phyloP scores from a whole-genome alignment of 345 rosid species.

The Turritis glabra region DNA sequence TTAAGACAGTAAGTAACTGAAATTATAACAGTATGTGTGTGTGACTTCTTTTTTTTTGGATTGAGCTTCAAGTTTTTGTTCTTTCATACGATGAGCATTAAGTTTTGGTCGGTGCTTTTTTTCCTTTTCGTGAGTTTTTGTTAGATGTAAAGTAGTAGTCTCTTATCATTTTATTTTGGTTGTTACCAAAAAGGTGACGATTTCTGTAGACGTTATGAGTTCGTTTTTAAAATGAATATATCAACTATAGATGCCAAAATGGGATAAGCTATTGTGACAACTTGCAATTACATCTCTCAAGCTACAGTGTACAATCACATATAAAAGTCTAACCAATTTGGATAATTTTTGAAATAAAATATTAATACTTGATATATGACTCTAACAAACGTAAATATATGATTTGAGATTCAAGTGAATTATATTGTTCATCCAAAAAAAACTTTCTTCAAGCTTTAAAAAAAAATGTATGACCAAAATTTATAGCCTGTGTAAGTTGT shows the following conservation, averaged over 20 bases:
- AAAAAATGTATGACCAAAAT: too few relatives aligned
- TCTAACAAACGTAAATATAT: too few relatives aligned
- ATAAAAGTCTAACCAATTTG: not conserved
- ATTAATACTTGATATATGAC: not conserved
- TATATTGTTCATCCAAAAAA: too few relatives aligned
- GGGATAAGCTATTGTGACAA: not conserved
- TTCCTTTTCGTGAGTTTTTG: slow-evolving; percentile 26
- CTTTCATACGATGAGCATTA: slow-evolving; percentile 20
- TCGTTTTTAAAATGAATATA: not conserved
- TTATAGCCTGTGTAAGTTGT: too few relatives aligned
- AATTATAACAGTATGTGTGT: slow-evolving; percentile 1
- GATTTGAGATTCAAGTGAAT: too few relatives aligned
- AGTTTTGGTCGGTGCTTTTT: slow-evolving; percentile 40
- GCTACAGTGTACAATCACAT: not conserved
- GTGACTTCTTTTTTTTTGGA: not conserved
- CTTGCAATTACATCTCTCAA: not conserved
- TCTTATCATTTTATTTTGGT: slow-evolving; percentile 17
- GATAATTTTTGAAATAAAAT: not conserved
- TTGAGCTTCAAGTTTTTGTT: not conserved
- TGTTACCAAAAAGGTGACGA: slow-evolving; percentile 19
- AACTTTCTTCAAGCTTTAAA: too few relatives aligned
- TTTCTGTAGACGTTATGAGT: slow-evolving; percentile 16
- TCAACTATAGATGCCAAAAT: not conserved
- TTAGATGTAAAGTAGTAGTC: slow-evolving; percentile 24
- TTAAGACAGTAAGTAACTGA: slow-evolving; percentile 27